Evolutionary conservation across 176 grass and related monocot species (phyloP), one percentile per base, ranked within the genome.

Genomic region (Oryza rufipogon): DNA sequence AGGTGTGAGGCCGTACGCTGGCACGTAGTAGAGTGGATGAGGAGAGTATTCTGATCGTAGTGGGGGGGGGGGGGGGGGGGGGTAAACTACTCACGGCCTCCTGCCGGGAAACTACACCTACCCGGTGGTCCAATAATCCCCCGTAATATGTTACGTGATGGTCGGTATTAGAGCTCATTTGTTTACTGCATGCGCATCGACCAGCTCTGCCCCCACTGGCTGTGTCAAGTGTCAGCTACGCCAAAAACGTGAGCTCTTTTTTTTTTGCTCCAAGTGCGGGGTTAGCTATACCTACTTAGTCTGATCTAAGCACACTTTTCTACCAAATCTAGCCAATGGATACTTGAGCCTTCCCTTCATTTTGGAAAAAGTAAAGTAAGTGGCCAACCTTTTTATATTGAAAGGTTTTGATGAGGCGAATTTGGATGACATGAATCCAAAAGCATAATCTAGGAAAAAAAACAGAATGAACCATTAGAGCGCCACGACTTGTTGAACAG

Each of bases 101-200:
- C 89, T 87, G 76, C 85, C 42, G 65, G 76, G 85, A 84, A 87
- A 91, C 84, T 90, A 56, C 85, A 75, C 51, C 80, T 86, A 54
- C 64, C 64, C 41, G 0, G 66, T 66, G 11, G 56, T 32, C 33
- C 56, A 78, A 73, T 83, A 79, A 82, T 79, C 38, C 46, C 9
- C 11, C 6, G 52, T 16, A 74, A 54, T 65, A 75, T 9, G 38
- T 25, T 76, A 81, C 7, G 77, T 7, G 14, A 26, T 81, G 77
- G 87, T 89, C 69, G 61, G 74, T 83, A 13, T 11, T 28, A 16
- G 26, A 83, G 70, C 75, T 2, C 75, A 80, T 25, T 87, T 87
- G 30, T 87, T 87, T 91, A 84, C 75, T 44, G 16, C 16, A 15
- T 15, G 66, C 2, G 49, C 73, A 66, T 46, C 78, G 56, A 49